Base-by-base conservation (phyloP, 192 early-diverging fungal genomes). In the Coemansia sp. region DNA sequence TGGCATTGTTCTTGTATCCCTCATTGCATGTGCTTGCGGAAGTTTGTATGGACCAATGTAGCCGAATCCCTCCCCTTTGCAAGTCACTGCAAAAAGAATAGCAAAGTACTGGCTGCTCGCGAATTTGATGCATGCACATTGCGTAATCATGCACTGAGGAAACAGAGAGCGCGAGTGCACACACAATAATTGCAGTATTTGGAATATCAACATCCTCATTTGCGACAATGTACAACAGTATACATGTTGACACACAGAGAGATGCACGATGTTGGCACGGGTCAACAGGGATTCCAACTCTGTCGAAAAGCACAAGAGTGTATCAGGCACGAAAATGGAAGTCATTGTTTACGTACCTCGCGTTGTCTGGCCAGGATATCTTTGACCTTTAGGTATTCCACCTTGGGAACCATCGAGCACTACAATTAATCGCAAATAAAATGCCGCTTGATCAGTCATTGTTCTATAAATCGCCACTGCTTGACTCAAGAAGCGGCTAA, bases 351-450 rank as follows among this genome's bases (percentile, higher is more conserved):
- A 68, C 78, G 48, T 81, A 69, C 78, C 74, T 81, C 78, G 15
- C 88, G 77, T 62, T 98, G 96, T 31, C 68, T 77, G n/a, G 78
- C 81, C 25, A 98, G 72, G 34, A 91, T 89, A 37, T 88, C 84
- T 12, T 82, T 82, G 49, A 88, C 85, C 56, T 88, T 73, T 21
- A 92, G 69, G 71, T 98, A 98, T 47, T 89, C 87, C 53, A 98
- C 90, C 74, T 87, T 91, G n/a, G 87, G 89, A 22, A 97, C 82
- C 84, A 95, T 91, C 3, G 92, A 87, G 81, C 94, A 97, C 90
- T 94, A 76, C 42, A 62, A 20, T 15, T 37, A 57, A 28, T 28
- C 12, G n/a, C 55, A 37, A 37, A 57, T n/a, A n/a, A 17, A 22
- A 31, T 31, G 19, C 34, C 23, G 31, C 25, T 2, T 26, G 25